Evolutionary conservation across 352 stramenopile genomes (phyloP).

Genomic region (Globisporangium iwayamae): DNA sequence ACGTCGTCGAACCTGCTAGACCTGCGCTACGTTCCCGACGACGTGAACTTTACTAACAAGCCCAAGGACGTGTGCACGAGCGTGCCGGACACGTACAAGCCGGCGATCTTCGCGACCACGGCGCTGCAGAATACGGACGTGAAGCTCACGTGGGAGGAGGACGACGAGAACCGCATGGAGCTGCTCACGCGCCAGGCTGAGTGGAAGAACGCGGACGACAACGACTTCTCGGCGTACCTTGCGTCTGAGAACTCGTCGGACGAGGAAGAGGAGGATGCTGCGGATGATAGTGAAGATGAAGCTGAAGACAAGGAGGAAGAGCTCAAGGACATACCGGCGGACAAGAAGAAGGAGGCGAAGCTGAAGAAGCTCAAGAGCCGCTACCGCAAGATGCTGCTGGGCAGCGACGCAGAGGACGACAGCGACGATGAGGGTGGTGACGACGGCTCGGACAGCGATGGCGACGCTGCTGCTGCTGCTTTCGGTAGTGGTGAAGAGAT

Average conservation of each 20-base stretch:
- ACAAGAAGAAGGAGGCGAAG: conserved; percentile 60
- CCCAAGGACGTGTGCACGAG: conserved; percentile 81
- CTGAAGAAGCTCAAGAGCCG: conserved; percentile 79
- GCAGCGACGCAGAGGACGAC: conserved; percentile 67
- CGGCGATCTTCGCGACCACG: conserved; percentile 92
- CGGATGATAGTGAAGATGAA: conserved; percentile 41
- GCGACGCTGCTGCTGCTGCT: conserved; percentile 4
- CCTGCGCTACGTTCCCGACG: conserved; percentile 92
- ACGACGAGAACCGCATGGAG: conserved; percentile 89
- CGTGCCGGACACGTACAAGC: conserved; percentile 93
- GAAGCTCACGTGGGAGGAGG: conserved; percentile 95
- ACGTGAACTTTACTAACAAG: conserved; percentile 84
- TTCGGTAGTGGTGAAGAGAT: conserved; percentile 9
- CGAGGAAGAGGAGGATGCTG: conserved; percentile 49
- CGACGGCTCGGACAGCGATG: conserved; percentile 18
- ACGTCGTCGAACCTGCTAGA: conserved; percentile 94
- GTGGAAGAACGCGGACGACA: conserved; percentile 86
- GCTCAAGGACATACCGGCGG: conserved; percentile 15
- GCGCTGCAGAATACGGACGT: conserved; percentile 93
- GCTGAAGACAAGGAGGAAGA: conserved; percentile 25
- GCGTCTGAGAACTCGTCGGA: conserved; percentile 75
- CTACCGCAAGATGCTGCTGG: conserved; percentile 77
- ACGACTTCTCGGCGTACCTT: conserved; percentile 94
- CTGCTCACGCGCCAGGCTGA: conserved; percentile 65
- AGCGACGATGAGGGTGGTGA: conserved; percentile 28